Evolutionary conservation across 202 grass and related monocot genomes (phyloP).

Genomic region (Dendrocalamus latiflorus): DNA sequence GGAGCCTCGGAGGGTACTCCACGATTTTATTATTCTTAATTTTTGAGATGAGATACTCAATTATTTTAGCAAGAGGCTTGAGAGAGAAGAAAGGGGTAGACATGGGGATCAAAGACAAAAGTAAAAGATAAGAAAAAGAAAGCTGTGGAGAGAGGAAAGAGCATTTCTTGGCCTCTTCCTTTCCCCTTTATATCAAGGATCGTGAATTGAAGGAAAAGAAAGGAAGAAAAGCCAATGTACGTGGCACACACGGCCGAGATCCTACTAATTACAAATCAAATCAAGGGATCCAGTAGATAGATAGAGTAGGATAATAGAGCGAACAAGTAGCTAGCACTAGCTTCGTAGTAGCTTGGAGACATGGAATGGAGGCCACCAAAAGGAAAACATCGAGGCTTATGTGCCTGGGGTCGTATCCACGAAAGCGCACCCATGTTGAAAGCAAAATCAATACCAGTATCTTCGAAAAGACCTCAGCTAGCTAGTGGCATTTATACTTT

Average conservation of each 20-base stretch:
- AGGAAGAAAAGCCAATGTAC: slow-evolving; percentile 24
- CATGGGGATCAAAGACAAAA: slow-evolving; percentile 45
- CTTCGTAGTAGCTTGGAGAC: background rate
- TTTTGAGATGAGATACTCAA: background rate
- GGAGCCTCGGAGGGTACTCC: background rate
- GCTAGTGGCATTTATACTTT: slow-evolving; percentile 28
- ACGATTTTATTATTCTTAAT: background rate
- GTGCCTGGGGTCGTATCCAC: slow-evolving; percentile 43
- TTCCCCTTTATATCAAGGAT: slow-evolving; percentile 41
- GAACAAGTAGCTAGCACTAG: slow-evolving; percentile 9
- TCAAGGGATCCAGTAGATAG: slow-evolving; percentile 31
- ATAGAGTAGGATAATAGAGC: slow-evolving; percentile 40
- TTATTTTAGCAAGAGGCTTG: slow-evolving; percentile 23
- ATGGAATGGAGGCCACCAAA: slow-evolving; percentile 22
- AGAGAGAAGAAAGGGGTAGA: slow-evolving; percentile 27
- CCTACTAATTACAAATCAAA: slow-evolving; percentile 43
- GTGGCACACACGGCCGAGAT: slow-evolving; percentile 54
- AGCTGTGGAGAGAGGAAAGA: slow-evolving; percentile 2
- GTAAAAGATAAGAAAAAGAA: slow-evolving; percentile 17
- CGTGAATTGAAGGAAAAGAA: slow-evolving; percentile 32
- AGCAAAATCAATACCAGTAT: slow-evolving; percentile 46
- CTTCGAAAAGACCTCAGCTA: slow-evolving; percentile 47
- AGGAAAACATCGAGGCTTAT: slow-evolving; percentile 42
- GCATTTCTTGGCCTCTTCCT: slow-evolving; percentile 32
- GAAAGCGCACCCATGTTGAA: slow-evolving; percentile 32